Evolutionary conservation across 345 rosid genomes (phyloP).

Genomic region (Eucalyptus sp.): DNA sequence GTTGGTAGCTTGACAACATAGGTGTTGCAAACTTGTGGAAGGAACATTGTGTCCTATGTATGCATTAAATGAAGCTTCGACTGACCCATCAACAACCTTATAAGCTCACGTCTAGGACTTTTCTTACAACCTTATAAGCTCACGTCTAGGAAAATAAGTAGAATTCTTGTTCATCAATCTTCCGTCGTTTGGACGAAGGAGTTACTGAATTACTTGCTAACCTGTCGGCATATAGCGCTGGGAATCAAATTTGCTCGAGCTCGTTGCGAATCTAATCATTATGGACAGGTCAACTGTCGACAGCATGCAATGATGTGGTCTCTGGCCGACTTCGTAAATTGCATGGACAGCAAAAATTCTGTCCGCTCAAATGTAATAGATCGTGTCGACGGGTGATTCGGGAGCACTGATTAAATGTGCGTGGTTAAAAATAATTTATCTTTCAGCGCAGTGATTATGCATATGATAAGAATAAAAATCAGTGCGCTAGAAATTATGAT

Average conservation of each 20-base stretch:
- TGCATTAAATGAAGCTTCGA: no score
- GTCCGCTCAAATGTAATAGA: no score
- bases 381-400: no score
- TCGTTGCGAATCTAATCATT: no score
- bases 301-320: no score
- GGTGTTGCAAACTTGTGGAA: not conserved
- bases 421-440: not conserved
- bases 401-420: not conserved
- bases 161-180: not conserved
- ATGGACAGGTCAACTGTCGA: no score
- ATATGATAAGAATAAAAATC: not conserved
- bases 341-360: no score
- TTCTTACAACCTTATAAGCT: not conserved
- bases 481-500: not conserved
- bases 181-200: not conserved
- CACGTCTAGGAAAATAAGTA: not conserved
- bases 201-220: not conserved
- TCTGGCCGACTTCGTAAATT: no score
- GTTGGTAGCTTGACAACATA: not conserved
- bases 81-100: not conserved
- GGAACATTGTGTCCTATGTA: not conserved
- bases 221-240: not conserved
- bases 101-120: not conserved
- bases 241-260: no score
- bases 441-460: not conserved